These are phyloP conservation scores for Ormosia semicastrata DNA, from an alignment of 306 rosid genomes.

Conservation along the genomic window DNA sequence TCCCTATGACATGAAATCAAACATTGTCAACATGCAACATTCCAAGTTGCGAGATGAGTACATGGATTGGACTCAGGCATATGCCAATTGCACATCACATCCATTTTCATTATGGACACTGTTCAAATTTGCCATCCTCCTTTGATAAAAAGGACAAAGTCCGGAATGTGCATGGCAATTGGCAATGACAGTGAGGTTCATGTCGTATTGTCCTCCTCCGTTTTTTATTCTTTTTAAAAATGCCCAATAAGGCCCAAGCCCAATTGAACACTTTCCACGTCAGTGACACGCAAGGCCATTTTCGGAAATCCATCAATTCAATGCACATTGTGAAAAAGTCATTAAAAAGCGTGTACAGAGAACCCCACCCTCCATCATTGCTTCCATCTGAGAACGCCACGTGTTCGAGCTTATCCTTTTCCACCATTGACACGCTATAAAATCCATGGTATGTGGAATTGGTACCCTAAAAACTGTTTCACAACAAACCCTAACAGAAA, in stretches of 20 bases:
- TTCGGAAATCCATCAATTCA: background rate
- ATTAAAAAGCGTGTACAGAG: conserved; percentile 19
- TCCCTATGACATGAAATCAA: background rate
- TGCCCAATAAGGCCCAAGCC: conserved; percentile 10
- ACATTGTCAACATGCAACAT: background rate
- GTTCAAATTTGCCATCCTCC: conserved; percentile 25
- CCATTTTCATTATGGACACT: background rate
- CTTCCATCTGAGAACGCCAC: conserved; percentile 27
- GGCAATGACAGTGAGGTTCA: background rate
- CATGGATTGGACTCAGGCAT: background rate
- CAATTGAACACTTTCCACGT: background rate
- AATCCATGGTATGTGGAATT: background rate
- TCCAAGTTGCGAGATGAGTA: background rate
- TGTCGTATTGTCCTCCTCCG: background rate
- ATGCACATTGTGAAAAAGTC: conserved; percentile 6
- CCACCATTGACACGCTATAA: conserved; percentile 32
- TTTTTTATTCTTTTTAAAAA: background rate
- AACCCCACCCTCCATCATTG: conserved; percentile 30
- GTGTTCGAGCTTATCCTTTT: conserved; percentile 61
- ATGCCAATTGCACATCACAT: background rate
- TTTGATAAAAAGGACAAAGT: conserved; percentile 20
- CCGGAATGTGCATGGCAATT: background rate
- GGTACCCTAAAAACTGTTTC: conserved; percentile 1
- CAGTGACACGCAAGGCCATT: conserved; percentile 19
- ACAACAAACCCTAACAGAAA: background rate